Base-by-base conservation (phyloP, 768 basidiomycete genomes). In the Austroboletus festivus region DNA sequence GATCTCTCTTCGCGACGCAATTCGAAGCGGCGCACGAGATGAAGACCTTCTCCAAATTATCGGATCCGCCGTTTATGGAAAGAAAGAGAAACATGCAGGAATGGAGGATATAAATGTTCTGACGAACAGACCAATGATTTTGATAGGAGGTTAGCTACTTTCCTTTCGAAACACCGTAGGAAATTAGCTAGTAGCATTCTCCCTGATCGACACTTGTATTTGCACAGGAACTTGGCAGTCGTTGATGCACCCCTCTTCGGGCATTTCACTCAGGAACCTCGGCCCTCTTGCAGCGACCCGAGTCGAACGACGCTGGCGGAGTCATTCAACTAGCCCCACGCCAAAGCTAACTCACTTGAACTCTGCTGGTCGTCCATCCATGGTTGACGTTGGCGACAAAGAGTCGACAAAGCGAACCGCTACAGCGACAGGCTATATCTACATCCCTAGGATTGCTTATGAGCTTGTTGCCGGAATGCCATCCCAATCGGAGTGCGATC, bases 91-190 rank as follows among this genome's bases (percentile, higher is more conserved):
- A 58, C 90, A 93, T 60, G 86, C 82, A 33, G 88, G 83, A 33
- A 91, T 91, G 89, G 83, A 86, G 60, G 76, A 79, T 49, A 87
- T 90, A 50, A 82, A 90, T 63, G 84, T 86, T 47, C 65, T 79
- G 35, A 79, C 79, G 39, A 93, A 92, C 70, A 75, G 87, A 43
- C 87, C 90, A 11, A 94, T 94, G 91, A 93, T 93, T 54, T 72
- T 90, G 52, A 94, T 94, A 68, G 93, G 92, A 69, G 92, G 92
- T 84, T 94, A 80, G 88, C 79, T 81, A 62, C 65, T 64, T 70
- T 54, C 56, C 45, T 62, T 56, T 50, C 49, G 57, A 51, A 45
- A 38, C n/a, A 38, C 34, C 35, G 48, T 54, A 56, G 47, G 35
- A 33, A 57, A 53, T 54, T 42, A 54, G 44, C 34, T 59, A 56